A percentile compares a stretch with the other conserved stretches of the same genome.
Conservation (phyloP, 73 alveolate genomes). For the Tetrahymena malaccensis region DNA sequence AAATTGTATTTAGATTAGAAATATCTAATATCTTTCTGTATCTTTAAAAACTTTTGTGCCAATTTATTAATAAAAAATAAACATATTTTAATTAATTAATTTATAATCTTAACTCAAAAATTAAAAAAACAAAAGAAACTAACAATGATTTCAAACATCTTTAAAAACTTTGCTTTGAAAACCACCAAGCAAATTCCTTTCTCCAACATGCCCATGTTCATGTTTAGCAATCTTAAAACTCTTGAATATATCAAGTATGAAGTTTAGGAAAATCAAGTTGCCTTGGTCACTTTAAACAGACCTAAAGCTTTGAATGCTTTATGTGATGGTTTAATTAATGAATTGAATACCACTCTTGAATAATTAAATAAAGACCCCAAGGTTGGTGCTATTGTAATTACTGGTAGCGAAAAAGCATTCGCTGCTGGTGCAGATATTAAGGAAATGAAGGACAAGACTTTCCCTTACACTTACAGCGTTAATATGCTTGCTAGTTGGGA, state of each 20-base stretch:
- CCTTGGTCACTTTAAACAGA: slow-evolving; percentile 75
- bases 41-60: not conserved
- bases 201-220: not conserved
- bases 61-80: too few species aligned
- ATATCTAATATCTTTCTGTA: not conserved
- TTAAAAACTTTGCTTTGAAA: not conserved
- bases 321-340: slow-evolving; percentile 74
- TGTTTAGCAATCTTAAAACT: not conserved
- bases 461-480: slow-evolving; percentile 49
- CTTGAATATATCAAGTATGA: not conserved
- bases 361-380: slow-evolving; percentile 62
- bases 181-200: not conserved
- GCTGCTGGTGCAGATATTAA: slow-evolving; percentile 98
- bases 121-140: not conserved
- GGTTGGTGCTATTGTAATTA: slow-evolving; percentile 79
- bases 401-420: slow-evolving; percentile 94
- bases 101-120: not conserved
- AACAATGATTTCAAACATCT: not conserved
- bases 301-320: slow-evolving; percentile 92
- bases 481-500: slow-evolving; percentile 66
- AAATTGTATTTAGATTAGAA: not conserved
- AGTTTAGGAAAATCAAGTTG: slow-evolving; percentile 39
- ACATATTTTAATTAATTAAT: not conserved
- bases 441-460: slow-evolving; percentile 70
- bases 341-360: slow-evolving; percentile 51